Evolutionary conservation across 371 early-diverging fungal genomes (phyloP).

Genomic region (Syncephalastrum sp.): DNA sequence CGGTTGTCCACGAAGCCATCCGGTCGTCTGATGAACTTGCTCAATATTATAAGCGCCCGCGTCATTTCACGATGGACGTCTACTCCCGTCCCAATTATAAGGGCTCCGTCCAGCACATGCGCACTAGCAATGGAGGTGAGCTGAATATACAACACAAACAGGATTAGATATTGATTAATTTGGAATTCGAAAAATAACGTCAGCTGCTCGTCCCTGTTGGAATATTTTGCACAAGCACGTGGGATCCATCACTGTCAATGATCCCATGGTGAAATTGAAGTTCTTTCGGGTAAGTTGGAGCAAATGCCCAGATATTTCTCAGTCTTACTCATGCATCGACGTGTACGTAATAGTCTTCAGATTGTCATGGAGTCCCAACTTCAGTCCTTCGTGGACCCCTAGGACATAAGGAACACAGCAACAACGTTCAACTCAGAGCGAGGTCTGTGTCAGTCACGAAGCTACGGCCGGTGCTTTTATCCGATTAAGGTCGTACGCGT

Average conservation of each 20-base stretch:
- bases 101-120: conserved; percentile 13
- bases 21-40: too few relatives aligned
- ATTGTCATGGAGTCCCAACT: conserved; percentile 10
- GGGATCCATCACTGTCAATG: conserved; percentile 11
- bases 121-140: conserved; percentile 11
- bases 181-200: not conserved
- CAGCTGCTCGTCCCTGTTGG: conserved; percentile 5
- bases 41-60: conserved; percentile 3
- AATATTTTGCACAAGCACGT: conserved; percentile 13
- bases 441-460: conserved; percentile 12
- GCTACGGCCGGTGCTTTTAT: conserved; percentile 10
- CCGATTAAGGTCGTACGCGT: not conserved
- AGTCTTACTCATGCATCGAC: not conserved
- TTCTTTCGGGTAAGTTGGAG: conserved; percentile 11
- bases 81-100: conserved; percentile 13
- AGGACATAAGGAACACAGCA: conserved; percentile 3
- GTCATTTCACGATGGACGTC: conserved; percentile 14
- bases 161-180: not conserved
- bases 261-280: conserved; percentile 12
- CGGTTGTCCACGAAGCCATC: too few relatives aligned
- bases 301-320: too few relatives aligned
- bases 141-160: not conserved
- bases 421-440: conserved; percentile 5
- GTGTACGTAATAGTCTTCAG: conserved; percentile 3
- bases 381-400: conserved; percentile 4